Evolutionary conservation across 1,284 basidiomycete genomes (phyloP).

Genomic region (Cryptococcus sp.): DNA sequence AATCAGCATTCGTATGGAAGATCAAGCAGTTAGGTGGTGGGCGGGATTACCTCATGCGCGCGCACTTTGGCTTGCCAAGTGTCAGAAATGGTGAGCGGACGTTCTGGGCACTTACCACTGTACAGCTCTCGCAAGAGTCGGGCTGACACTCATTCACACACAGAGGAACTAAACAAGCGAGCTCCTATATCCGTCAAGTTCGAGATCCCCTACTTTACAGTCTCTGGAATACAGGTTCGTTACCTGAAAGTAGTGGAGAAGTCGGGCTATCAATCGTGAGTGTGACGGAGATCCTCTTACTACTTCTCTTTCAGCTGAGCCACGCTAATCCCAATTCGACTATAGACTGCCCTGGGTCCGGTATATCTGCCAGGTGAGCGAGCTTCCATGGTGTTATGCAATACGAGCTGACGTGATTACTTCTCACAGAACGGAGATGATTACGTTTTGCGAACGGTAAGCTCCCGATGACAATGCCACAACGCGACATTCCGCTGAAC

Average conservation of each 20-base stretch:
- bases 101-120: too few relatives aligned
- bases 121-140: too few relatives aligned
- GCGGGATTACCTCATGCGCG: constrained; percentile 91
- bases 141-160: neutral
- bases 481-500: too few relatives aligned
- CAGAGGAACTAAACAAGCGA: constrained; percentile 83
- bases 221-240: constrained; percentile 89
- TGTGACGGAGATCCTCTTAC: constrained; percentile 57
- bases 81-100: constrained; percentile 72
- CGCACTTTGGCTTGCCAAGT: constrained; percentile 90
- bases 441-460: constrained; percentile 59
- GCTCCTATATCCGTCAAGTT: constrained; percentile 96
- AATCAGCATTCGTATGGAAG: constrained; percentile 96
- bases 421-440: constrained; percentile 97
- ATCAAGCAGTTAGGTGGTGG: constrained; percentile 93
- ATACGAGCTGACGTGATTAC: constrained; percentile 57
- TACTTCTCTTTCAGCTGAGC: neutral
- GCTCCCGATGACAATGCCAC: neutral
- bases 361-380: constrained; percentile 12
- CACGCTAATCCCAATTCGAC: neutral
- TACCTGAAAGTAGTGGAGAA: constrained; percentile 99
- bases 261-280: constrained; percentile 83
- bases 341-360: constrained; percentile 16
- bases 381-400: neutral
- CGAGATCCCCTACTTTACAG: constrained; percentile 97